phyloP scores from a whole-genome alignment of 2,329 filamentous ascomycete genomes.

The Nemania sp. region DNA sequence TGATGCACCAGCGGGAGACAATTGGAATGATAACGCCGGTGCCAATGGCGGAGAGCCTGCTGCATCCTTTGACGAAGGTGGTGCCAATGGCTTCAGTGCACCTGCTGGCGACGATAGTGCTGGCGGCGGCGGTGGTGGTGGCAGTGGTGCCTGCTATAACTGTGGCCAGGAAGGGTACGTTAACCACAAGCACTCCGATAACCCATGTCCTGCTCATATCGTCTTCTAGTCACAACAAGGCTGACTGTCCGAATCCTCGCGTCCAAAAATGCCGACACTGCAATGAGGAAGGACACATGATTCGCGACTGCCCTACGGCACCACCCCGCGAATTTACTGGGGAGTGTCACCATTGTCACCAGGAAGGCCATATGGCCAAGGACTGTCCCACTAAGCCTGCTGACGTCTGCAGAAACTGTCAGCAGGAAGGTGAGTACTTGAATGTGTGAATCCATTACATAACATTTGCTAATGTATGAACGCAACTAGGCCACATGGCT shows the following conservation, averaged over 20 bases:
- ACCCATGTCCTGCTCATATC: slow-evolving; percentile 26
- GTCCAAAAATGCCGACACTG: slow-evolving; percentile 53
- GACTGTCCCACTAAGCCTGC: slow-evolving; percentile 67
- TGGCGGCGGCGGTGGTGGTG: slow-evolving; percentile 28
- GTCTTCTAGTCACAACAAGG: slow-evolving; percentile 60
- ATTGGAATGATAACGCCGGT: neutral
- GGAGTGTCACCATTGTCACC: slow-evolving; percentile 54
- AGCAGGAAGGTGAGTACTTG: slow-evolving; percentile 56
- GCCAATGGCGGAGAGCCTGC: slow-evolving; percentile 1
- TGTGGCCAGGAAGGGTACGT: slow-evolving; percentile 58
- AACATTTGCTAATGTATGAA: slow-evolving; percentile 7
- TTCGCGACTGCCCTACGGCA: slow-evolving; percentile 38
- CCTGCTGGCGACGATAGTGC: slow-evolving; percentile 19
- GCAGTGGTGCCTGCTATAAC: slow-evolving; percentile 51
- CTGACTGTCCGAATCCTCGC: slow-evolving; percentile 62
- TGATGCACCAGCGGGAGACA: neutral
- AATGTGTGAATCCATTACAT: neutral
- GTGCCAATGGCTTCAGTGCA: slow-evolving; percentile 14
- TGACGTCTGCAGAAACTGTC: slow-evolving; percentile 64
- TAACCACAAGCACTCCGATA: neutral
- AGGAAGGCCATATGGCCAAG: slow-evolving; percentile 59
- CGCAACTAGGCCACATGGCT: slow-evolving; percentile 56
- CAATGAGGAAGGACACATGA: slow-evolving; percentile 54
- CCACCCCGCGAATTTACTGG: slow-evolving; percentile 46
- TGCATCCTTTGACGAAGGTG: slow-evolving; percentile 8